phyloP scores from a whole-genome alignment of 2,329 filamentous ascomycete species.

The Colletotrichum plurivorum region DNA sequence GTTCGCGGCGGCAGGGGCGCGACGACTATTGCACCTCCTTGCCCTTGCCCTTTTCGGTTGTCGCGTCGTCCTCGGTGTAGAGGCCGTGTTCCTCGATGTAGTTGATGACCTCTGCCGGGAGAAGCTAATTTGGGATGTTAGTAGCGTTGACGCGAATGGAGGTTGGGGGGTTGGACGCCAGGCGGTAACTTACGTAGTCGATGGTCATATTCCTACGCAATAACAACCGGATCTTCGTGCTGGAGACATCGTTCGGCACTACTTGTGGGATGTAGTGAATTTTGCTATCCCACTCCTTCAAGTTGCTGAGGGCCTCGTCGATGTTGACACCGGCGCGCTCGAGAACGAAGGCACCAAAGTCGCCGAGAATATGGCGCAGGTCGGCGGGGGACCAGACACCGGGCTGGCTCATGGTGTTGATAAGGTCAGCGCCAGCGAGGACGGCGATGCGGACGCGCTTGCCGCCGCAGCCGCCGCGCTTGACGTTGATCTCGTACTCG shows the following conservation, averaged over 20 bases:
- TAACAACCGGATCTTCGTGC: slow-evolving; percentile 43
- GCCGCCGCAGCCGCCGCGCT: slow-evolving; percentile 83
- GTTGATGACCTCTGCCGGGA: slow-evolving; percentile 80
- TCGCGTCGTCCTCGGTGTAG: slow-evolving; percentile 65
- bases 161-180: too few species aligned
- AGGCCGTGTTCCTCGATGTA: slow-evolving; percentile 79
- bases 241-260: slow-evolving; percentile 82
- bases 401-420: slow-evolving; percentile 80
- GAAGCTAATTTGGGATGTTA: slow-evolving; percentile 82
- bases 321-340: slow-evolving; percentile 91
- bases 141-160: slow-evolving; percentile 59
- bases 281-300: slow-evolving; percentile 88
- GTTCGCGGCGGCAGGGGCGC: not conserved
- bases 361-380: slow-evolving; percentile 87
- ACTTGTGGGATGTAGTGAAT: slow-evolving; percentile 91
- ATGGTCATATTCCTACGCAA: slow-evolving; percentile 42
- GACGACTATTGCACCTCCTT: slow-evolving; percentile 31
- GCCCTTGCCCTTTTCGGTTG: slow-evolving; percentile 36
- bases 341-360: slow-evolving; percentile 88
- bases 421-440: slow-evolving; percentile 83
- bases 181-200: slow-evolving; percentile 34
- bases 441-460: slow-evolving; percentile 80
- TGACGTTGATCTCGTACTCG: slow-evolving; percentile 87
- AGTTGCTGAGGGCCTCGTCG: slow-evolving; percentile 85
- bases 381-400: slow-evolving; percentile 88